phyloP scores from a whole-genome alignment of 2,329 filamentous ascomycete species.

The Tolypocladium album region DNA sequence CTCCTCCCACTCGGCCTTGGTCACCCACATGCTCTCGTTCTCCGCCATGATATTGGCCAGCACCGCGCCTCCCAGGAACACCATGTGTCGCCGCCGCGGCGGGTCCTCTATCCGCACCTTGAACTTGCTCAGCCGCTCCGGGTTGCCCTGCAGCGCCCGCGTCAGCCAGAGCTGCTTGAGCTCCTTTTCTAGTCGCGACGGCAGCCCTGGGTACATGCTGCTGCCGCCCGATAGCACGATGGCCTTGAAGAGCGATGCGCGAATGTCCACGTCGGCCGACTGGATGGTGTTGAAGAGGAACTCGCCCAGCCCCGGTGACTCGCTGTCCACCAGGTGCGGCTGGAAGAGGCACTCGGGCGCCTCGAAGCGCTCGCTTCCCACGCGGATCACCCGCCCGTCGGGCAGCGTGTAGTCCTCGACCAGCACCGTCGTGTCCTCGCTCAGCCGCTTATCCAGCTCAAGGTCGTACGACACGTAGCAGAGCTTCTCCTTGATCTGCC shows the following conservation, averaged over 20 bases:
- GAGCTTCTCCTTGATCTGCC: slow-evolving; percentile 99
- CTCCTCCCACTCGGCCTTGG: slow-evolving; percentile 94
- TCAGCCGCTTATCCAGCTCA: slow-evolving; percentile 88
- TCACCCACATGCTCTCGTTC: slow-evolving; percentile 98
- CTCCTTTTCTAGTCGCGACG: slow-evolving; percentile 93
- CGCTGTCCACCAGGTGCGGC: slow-evolving; percentile 92
- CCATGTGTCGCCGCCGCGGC: slow-evolving; percentile 92
- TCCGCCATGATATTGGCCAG: slow-evolving; percentile 98
- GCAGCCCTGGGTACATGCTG: slow-evolving; percentile 97
- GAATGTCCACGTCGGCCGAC: slow-evolving; percentile 86
- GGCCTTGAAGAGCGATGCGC: slow-evolving; percentile 89
- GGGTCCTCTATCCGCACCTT: slow-evolving; percentile 99
- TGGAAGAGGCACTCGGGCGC: slow-evolving; percentile 98
- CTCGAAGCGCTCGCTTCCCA: slow-evolving; percentile 95
- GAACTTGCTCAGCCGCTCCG: slow-evolving; percentile 94
- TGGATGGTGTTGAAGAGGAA: slow-evolving; percentile 99
- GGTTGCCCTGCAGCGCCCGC: slow-evolving; percentile 78
- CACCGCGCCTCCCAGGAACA: slow-evolving; percentile 95
- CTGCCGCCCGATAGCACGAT: slow-evolving; percentile 93
- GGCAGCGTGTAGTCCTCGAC: slow-evolving; percentile 97
- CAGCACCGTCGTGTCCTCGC: slow-evolving; percentile 92
- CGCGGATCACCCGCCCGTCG: slow-evolving; percentile 89
- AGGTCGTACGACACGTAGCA: slow-evolving; percentile 99
- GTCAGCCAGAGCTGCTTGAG: slow-evolving; percentile 98
- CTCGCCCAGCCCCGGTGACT: slow-evolving; percentile 92